phyloP scores from a whole-genome alignment of 2,329 filamentous ascomycete genomes.

The Trichophyton rubrum region DNA sequence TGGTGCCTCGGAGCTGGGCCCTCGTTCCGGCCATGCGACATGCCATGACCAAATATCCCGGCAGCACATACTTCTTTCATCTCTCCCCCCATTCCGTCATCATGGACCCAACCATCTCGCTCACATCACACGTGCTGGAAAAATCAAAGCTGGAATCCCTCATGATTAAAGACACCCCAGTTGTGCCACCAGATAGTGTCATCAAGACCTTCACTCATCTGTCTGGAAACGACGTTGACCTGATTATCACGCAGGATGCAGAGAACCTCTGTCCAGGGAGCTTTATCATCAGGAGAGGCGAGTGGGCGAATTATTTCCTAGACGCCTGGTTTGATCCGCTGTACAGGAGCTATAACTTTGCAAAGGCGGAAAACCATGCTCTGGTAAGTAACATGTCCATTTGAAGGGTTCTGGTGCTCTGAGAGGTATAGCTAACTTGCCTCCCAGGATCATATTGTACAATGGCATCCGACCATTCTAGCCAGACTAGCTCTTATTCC shows the following conservation, averaged over 20 bases:
- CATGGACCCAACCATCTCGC: slow-evolving; percentile 61
- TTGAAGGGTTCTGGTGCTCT: background rate
- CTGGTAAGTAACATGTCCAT: slow-evolving; percentile 46
- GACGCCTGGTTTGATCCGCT: slow-evolving; percentile 95
- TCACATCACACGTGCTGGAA: slow-evolving; percentile 61
- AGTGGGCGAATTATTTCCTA: slow-evolving; percentile 85
- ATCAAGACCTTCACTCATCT: slow-evolving; percentile 86
- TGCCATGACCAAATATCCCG: slow-evolving; percentile 66
- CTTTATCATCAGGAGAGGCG: slow-evolving; percentile 67
- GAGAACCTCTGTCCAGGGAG: slow-evolving; percentile 66
- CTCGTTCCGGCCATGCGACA: slow-evolving; percentile 78
- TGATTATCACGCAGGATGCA: slow-evolving; percentile 73
- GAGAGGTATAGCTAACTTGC: background rate
- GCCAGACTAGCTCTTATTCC: slow-evolving; percentile 83
- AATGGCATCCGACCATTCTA: slow-evolving; percentile 95
- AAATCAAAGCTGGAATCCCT: slow-evolving; percentile 54
- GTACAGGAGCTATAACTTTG: slow-evolving; percentile 89
- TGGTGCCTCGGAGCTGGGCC: slow-evolving; percentile 39
- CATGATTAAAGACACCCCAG: slow-evolving; percentile 74
- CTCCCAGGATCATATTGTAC: slow-evolving; percentile 65
- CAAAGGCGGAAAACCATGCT: slow-evolving; percentile 84
- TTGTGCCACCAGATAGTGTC: slow-evolving; percentile 91
- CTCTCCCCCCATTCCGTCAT: slow-evolving; percentile 76
- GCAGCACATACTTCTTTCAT: slow-evolving; percentile 73
- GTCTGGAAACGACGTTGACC: slow-evolving; percentile 62